Evolutionary conservation across 768 basidiomycete genomes (phyloP), one percentile per base, ranked within the genome.

Genomic region (Saitozyma podzolica): DNA sequence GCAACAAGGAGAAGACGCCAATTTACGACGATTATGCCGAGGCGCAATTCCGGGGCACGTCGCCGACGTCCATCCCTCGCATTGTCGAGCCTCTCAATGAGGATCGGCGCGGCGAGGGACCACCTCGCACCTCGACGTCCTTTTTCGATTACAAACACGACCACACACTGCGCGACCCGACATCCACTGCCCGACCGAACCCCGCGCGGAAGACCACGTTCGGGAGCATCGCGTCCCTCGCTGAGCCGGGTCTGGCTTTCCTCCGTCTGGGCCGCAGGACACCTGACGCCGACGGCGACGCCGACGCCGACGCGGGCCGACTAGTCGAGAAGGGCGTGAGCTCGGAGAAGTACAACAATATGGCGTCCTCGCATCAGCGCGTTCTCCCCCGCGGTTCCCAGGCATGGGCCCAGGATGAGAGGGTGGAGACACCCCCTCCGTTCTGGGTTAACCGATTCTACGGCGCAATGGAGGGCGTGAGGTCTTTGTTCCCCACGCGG

Each of bases 401-500:
- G 29, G 29, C 29, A 29, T 29, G 29, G 29, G 29, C 29, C 11
- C 11, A 58, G 19, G 14, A 41, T 29, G 47, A 17, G 9, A 40
- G 62, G 43, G 40, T 53, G 3, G 56, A 53, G 50, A 68, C 66
- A 19, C 63, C 68, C 6, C 57, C 60, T 2, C 65, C 56, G n/a
- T 69, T 75, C 49, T 75, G 75, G 75, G 68, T 73, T 1, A 62
- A 72, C 57, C 63, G 54, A 29, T 73, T 72, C 37, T 68, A 66
- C 40, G 59, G 68, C 0, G 66, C 55, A 13, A 53, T 64, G 9
- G 62, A 62, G 29, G 16, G 37, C 8, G 59, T 65, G 5, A 68
- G 58, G 50, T 57, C 68, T 6, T 20, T 68, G 48, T 69, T 74
- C 42, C 75, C 75, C 1, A 70, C 65, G 19, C 29, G 70, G 13